Evolutionary conservation across 2,329 filamentous ascomycete species (phyloP).

Genomic region (Fusarium annulatum): DNA sequence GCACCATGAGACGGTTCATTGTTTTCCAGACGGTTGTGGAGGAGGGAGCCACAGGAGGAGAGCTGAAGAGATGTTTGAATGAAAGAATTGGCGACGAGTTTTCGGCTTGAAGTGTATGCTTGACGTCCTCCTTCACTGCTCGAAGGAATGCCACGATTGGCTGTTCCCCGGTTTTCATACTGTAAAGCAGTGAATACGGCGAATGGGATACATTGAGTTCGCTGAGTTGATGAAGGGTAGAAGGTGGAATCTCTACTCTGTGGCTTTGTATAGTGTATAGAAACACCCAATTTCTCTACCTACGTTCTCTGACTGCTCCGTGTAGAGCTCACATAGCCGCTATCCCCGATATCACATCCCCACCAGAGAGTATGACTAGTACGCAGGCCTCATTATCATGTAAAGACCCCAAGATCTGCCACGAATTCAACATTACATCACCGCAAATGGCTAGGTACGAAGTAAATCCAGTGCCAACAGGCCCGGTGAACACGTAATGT

Average conservation of each 20-base stretch:
- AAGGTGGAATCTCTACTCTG: conserved; percentile 33
- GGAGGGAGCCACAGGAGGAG: conserved; percentile 6
- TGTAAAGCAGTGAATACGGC: conserved; percentile 2
- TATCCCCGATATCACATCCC: not conserved
- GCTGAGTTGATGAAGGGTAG: conserved; percentile 11
- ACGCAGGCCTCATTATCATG: not conserved
- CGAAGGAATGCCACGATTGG: conserved; percentile 5
- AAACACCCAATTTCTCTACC: conserved; percentile 40
- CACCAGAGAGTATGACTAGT: not conserved
- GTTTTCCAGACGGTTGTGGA: conserved; percentile 29
- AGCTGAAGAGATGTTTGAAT: conserved; percentile 22
- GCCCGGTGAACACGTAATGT: conserved; percentile 19
- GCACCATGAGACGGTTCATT: conserved; percentile 34
- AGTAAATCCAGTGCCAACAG: conserved; percentile 9
- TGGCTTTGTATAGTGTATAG: conserved; percentile 54
- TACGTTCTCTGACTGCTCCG: not conserved
- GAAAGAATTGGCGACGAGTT: conserved; percentile 21
- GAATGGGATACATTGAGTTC: not conserved
- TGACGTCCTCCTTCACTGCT: conserved; percentile 2
- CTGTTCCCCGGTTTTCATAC: not conserved
- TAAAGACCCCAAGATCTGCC: not conserved
- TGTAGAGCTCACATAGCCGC: not conserved
- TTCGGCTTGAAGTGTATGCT: conserved; percentile 10
- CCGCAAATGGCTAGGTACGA: not conserved
- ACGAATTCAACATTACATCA: not conserved